Percentiles rank a stretch among this genome's conserved stretches.
These are phyloP conservation scores for Backusella sp. DNA, from an alignment of 192 early-diverging fungal genomes.

Conservation along the genomic window DNA sequence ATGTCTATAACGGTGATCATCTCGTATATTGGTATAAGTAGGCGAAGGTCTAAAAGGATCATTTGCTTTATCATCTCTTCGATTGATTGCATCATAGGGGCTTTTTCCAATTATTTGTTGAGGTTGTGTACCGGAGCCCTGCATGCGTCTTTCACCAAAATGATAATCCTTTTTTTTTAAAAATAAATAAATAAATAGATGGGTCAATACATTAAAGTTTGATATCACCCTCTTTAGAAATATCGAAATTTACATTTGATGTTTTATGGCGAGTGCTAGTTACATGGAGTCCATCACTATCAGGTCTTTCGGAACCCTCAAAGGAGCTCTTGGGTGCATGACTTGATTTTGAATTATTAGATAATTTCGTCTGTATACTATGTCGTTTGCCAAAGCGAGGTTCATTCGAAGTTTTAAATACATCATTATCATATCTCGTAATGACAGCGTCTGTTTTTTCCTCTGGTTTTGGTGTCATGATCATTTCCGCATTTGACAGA, in stretches of 20 bases:
- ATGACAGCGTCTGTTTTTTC: not conserved
- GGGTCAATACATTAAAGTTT: not conserved
- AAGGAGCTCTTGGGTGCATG: slow-evolving; percentile 8
- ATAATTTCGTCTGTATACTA: not conserved
- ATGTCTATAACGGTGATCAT: slow-evolving; percentile 12
- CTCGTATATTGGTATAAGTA: slow-evolving; percentile 8
- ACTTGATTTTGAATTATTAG: not conserved
- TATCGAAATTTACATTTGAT: slow-evolving; percentile 9
- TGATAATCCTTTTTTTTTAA: slow-evolving; percentile 23
- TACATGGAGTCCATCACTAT: slow-evolving; percentile 1
- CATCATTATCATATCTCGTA: slow-evolving; percentile 21
- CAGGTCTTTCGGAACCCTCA: slow-evolving; percentile 15
- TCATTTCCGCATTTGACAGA: slow-evolving; percentile 8
- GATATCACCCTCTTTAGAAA: not conserved
- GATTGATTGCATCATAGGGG: slow-evolving; percentile 18
- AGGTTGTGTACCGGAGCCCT: slow-evolving; percentile 18
- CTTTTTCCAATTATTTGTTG: slow-evolving; percentile 28
- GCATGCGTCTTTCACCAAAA: slow-evolving; percentile 6
- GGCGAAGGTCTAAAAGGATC: slow-evolving; percentile 30
- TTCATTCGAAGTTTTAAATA: slow-evolving; percentile 25
- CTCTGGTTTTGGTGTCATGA: not conserved
- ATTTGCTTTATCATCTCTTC: slow-evolving; percentile 19
- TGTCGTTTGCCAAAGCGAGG: slow-evolving; percentile 28
- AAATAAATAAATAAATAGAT: not conserved
- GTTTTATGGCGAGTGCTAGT: not conserved